Evolutionary conservation across 257 asterid genomes (phyloP), one percentile per base, ranked within the genome.

Genomic region (Forsythia viridissima): DNA sequence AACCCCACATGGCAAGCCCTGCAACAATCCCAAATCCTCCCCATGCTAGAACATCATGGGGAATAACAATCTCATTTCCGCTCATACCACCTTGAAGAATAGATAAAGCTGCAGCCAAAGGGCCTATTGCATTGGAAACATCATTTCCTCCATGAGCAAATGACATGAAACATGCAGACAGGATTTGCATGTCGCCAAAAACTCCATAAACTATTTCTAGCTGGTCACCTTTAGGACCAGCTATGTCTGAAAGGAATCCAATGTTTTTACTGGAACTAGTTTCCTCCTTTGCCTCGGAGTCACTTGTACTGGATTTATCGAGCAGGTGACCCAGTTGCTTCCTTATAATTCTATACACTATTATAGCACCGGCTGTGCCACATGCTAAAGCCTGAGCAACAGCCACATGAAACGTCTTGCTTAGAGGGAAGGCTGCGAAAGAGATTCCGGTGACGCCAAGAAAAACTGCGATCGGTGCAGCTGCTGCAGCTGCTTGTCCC

Each of bases 71-170:
- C 63, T 87, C 88, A 0, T 86, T 89, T n/a, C 88, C 87, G 44
- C 87, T 85, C 78, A 83, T 38, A 0, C 97, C 98, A 4, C 97
- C 96, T 75, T 94, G 97, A 8, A 93, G 95, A 74, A 94, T 86
- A 11, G 99, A 83, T 46, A 94, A 65, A 7, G 98, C 99, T 36
- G 99, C 97, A 11, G 98, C 98, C 70, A 93, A 71, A 8, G 98
- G 98, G 77, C 98, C 97, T 65, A 94, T 93, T 1, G 99, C 97
- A 75, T 94, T 94, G 52, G 99, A 93, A 13, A 94, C 99, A 52
- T 93, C 98, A 52, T 94, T 94, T 74, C 99, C 99, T n/a, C 99
- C 99, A 51, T 93, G 99, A 7, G 99, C 99, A 79, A 94, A 93
- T 34, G 98, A 91, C 99, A 93, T 94, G 91, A 94, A 94, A 86